Evolutionary conservation across 2,329 filamentous ascomycete genomes (phyloP).

Genomic region (Colletotrichum ledebouriae): DNA sequence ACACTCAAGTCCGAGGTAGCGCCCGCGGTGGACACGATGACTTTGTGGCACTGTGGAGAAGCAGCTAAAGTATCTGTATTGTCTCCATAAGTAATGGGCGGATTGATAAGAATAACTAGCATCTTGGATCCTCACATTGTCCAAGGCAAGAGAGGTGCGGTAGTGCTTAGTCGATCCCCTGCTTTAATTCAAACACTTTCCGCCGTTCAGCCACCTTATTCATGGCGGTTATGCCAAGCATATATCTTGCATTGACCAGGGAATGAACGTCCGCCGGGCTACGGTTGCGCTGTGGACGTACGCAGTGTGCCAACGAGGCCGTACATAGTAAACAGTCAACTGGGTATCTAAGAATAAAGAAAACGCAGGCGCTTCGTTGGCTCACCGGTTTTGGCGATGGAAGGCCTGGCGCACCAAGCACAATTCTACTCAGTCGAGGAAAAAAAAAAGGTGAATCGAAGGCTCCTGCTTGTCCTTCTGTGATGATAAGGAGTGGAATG

Average conservation of each 20-base stretch:
- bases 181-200: slow-evolving; percentile 24
- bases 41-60: slow-evolving; percentile 9
- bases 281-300: too few relatives aligned
- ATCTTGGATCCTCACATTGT: background rate
- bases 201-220: background rate
- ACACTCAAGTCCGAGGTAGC: slow-evolving; percentile 11
- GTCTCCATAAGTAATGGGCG: slow-evolving; percentile 2
- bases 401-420: background rate
- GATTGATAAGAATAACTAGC: slow-evolving; percentile 11
- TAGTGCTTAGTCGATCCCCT: slow-evolving; percentile 10
- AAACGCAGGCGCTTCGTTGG: slow-evolving; percentile 5
- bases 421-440: background rate
- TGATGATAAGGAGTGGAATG: too few relatives aligned
- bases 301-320: background rate
- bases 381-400: background rate
- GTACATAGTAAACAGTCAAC: slow-evolving; percentile 15
- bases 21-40: slow-evolving; percentile 12
- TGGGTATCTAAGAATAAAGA: slow-evolving; percentile 11
- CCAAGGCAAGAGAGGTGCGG: too few relatives aligned
- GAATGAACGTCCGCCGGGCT: too few relatives aligned
- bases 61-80: slow-evolving; percentile 1
- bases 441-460: background rate
- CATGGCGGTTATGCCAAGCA: background rate
- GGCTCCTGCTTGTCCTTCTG: too few relatives aligned
- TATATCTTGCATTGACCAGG: too few relatives aligned